phyloP scores from a whole-genome alignment of 345 rosid species.

The Populus tremula region DNA sequence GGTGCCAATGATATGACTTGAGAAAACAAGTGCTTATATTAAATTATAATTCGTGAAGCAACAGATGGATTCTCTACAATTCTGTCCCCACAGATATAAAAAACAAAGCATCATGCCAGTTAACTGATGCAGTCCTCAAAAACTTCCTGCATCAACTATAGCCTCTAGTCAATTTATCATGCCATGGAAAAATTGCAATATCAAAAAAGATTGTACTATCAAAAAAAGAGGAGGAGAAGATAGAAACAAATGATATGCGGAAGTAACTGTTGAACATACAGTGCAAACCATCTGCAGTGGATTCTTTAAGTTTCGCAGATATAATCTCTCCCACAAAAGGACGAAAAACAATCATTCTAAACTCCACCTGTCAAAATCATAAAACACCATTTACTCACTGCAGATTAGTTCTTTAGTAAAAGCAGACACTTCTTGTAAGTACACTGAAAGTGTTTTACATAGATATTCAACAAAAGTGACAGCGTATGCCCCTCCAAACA shows the following conservation, averaged over 20 bases:
- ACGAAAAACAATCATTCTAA: conserved; percentile 75
- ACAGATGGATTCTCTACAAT: too few species aligned
- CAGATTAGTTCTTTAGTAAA: too few species aligned
- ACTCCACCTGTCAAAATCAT: conserved; percentile 51
- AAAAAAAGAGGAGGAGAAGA: background rate
- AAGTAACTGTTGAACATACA: conserved; percentile 47
- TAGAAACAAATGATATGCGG: background rate
- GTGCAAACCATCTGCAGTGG: conserved; percentile 61
- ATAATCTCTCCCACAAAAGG: conserved; percentile 89
- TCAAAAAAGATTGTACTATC: background rate
- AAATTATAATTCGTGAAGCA: too few species aligned
- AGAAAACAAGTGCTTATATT: too few species aligned
- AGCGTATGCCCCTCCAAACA: background rate
- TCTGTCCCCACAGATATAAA: too few species aligned
- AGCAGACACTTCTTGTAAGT: background rate
- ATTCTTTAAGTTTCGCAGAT: conserved; percentile 69
- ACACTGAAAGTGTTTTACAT: background rate
- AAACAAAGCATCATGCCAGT: too few species aligned
- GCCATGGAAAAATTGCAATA: background rate
- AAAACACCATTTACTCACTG: background rate
- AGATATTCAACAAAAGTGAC: background rate
- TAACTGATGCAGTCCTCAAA: background rate
- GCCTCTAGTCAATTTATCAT: background rate
- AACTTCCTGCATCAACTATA: background rate
- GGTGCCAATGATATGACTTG: too few species aligned